Evolutionary conservation across 345 rosid species (phyloP).

Genomic region (Rubroshorea leprosula): DNA sequence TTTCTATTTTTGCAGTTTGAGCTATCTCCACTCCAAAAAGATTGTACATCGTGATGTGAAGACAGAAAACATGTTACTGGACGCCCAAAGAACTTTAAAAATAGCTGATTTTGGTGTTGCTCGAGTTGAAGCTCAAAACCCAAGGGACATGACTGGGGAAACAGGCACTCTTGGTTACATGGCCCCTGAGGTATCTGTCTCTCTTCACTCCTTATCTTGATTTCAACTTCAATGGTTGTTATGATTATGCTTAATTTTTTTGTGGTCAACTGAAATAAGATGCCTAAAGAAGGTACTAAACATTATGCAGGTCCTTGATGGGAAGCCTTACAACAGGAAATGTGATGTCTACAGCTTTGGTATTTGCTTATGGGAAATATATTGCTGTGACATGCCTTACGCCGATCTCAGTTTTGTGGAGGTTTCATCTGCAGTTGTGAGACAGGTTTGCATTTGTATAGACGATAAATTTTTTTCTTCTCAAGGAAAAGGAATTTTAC

Average conservation of each 20-base stretch:
- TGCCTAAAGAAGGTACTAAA: no score
- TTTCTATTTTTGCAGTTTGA: slow-evolving; percentile 37
- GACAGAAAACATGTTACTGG: slow-evolving; percentile 75
- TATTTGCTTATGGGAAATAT: slow-evolving; percentile 82
- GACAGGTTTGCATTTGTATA: slow-evolving; percentile 36
- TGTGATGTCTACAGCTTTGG: slow-evolving; percentile 88
- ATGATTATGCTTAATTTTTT: not conserved
- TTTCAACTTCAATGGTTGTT: not conserved
- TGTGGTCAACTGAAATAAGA: not conserved
- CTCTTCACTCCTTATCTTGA: slow-evolving; percentile 6
- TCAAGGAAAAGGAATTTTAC: no score
- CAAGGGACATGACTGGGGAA: slow-evolving; percentile 86
- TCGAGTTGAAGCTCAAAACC: slow-evolving; percentile 85
- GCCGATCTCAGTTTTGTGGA: slow-evolving; percentile 69
- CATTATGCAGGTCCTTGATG: slow-evolving; percentile 61
- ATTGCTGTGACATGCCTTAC: slow-evolving; percentile 85
- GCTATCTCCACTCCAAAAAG: slow-evolving; percentile 73
- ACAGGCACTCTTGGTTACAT: slow-evolving; percentile 85
- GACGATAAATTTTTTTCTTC: no score
- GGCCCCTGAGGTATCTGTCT: slow-evolving; percentile 73
- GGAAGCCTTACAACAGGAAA: slow-evolving; percentile 73
- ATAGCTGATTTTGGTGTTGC: slow-evolving; percentile 89
- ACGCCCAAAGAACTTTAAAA: slow-evolving; percentile 53
- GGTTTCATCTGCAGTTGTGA: slow-evolving; percentile 69
- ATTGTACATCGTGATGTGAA: slow-evolving; percentile 82